Percentiles rank a stretch among this genome's conserved stretches.
Evolutionary conservation across 352 stramenopile species (phyloP).

Genomic region (Globisporangium paddicum): DNA sequence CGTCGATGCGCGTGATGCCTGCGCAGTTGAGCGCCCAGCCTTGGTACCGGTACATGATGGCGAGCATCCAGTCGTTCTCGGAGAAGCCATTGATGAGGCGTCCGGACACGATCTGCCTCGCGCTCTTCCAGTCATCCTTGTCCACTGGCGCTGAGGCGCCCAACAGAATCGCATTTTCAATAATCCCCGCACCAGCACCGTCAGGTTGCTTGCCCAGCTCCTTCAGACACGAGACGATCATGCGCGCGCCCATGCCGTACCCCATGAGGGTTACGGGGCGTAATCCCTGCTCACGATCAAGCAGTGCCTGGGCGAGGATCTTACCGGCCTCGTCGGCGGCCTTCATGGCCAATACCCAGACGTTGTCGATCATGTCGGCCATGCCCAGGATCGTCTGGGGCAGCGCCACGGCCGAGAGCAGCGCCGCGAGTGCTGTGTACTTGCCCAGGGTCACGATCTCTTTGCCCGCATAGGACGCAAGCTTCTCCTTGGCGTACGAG

Average conservation of each 20-base stretch:
- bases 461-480: conserved; percentile 53
- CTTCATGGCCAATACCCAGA: conserved; percentile 81
- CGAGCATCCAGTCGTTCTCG: conserved; percentile 88
- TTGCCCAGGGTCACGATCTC: conserved; percentile 53
- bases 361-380: conserved; percentile 78
- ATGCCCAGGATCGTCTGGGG: conserved; percentile 63
- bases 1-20: conserved; percentile 60
- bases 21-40: conserved; percentile 76
- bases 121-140: conserved; percentile 62
- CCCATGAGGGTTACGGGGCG: conserved; percentile 88
- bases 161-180: conserved; percentile 87
- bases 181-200: conserved; percentile 55
- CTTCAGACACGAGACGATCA: conserved; percentile 90
- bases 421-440: conserved; percentile 62
- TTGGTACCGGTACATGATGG: conserved; percentile 88
- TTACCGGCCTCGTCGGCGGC: conserved; percentile 65
- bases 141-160: conserved; percentile 70
- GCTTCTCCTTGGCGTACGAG: conserved; percentile 35
- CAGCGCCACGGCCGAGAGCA: conserved; percentile 73
- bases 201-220: conserved; percentile 62
- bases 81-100: conserved; percentile 90
- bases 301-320: conserved; percentile 57
- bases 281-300: conserved; percentile 62
- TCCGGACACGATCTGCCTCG: conserved; percentile 68
- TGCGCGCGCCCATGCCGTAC: conserved; percentile 85